Base-by-base conservation (phyloP, 345 rosid species). In the Aegle marmelos region DNA sequence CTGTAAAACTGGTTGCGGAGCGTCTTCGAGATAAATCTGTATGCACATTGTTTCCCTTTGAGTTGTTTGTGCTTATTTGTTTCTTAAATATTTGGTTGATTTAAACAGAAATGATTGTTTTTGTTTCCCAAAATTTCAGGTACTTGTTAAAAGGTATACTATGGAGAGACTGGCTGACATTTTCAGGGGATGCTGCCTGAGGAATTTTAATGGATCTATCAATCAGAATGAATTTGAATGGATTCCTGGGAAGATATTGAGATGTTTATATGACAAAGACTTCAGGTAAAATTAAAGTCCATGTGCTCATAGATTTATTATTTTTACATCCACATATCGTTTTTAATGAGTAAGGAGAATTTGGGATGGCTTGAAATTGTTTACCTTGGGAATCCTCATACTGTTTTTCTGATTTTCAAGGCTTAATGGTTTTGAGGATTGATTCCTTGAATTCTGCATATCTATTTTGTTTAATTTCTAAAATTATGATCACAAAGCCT, bases 1-100 rank as follows among this genome's bases (percentile, higher is more conserved):
- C 97, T 14, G 56, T 96, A 78, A 96, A 89, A 83, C 86, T 90
- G 69, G 89, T 96, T 33, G 91, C 93, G 21, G 99, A 96, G 76
- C 94, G 99, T 61, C 91, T 96, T 79, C 92, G 99, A 54, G 99
- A 96, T 83, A 96, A 94, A 92, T 92, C 98, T 74, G 99, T 96
- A 89, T 80, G 91, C 80, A 64, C 74, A 61, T 34, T 78, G 70
- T 74, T 73, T 75, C 77, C 74, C 70, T 63, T 68, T 76, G 60
- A 48, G 68, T 70, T 72, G 36, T 61, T 70, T 69, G 58, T 74
- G 33, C 58, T 53, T 2, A 17, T 68, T 77, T 70, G 67, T 73
- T 62, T 59, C 72, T 69, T 73, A 36, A 63, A 36, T 80, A 9
- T 81, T 21, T 73, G 39, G 68, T 80, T 63, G 70, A 59, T 54